phyloP scores from a whole-genome alignment of 2,329 filamentous ascomycete genomes.

The Colletotrichum lindemuthianum region DNA sequence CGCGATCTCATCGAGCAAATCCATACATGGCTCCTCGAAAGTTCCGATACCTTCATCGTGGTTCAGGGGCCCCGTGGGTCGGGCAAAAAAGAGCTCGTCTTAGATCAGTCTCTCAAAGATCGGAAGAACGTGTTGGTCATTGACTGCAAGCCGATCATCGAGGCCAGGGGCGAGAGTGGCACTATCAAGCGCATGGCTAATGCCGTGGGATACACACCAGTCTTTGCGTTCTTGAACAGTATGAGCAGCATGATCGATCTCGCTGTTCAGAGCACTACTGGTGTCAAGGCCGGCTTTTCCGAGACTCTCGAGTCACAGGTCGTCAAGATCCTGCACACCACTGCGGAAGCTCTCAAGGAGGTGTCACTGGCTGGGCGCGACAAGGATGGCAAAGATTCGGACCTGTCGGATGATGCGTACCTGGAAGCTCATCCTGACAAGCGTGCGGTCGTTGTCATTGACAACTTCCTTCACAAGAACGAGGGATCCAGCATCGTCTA shows the following conservation, averaged over 20 bases:
- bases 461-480: slow-evolving; percentile 89
- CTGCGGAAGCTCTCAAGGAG: slow-evolving; percentile 79
- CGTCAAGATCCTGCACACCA: slow-evolving; percentile 88
- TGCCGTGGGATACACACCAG: slow-evolving; percentile 88
- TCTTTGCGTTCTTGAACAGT: slow-evolving; percentile 97
- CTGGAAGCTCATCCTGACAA: slow-evolving; percentile 88
- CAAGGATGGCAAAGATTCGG: slow-evolving; percentile 78
- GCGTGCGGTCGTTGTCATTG: slow-evolving; percentile 85
- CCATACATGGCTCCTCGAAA: slow-evolving; percentile 86
- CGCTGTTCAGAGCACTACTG: slow-evolving; percentile 91
- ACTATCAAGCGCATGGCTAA: slow-evolving; percentile 85
- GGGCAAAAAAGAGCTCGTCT: slow-evolving; percentile 87
- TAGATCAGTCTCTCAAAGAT: slow-evolving; percentile 83
- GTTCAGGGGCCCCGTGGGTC: slow-evolving; percentile 92
- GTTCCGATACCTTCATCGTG: slow-evolving; percentile 90
- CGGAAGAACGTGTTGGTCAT: slow-evolving; percentile 83
- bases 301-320: slow-evolving; percentile 92
- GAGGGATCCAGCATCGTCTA: slow-evolving; percentile 74
- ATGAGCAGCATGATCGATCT: slow-evolving; percentile 92
- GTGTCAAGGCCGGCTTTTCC: slow-evolving; percentile 92
- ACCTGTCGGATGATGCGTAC: slow-evolving; percentile 84
- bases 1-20: slow-evolving; percentile 85
- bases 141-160: slow-evolving; percentile 93
- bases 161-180: slow-evolving; percentile 86
- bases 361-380: slow-evolving; percentile 77